Evolutionary conservation across 2,329 filamentous ascomycete species (phyloP).

Genomic region (Pyrenochaeta sp.): DNA sequence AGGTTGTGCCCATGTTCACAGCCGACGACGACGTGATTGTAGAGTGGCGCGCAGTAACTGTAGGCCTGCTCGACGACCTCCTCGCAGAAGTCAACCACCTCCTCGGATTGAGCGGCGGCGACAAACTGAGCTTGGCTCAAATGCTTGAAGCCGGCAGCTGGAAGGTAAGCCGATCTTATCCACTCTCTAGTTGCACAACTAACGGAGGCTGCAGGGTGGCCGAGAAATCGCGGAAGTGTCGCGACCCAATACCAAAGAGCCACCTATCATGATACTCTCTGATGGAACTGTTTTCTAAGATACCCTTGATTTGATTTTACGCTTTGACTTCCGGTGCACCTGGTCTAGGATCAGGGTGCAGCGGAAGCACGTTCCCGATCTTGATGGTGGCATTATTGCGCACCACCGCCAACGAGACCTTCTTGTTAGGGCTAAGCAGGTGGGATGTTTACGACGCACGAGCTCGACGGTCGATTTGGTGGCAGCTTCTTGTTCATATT

Average conservation of each 20-base stretch:
- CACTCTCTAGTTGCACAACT: constrained; percentile 10
- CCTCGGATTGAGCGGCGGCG: constrained; percentile 72
- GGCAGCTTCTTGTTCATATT: constrained; percentile 29
- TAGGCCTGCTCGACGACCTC: constrained; percentile 76
- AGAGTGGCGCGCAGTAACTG: constrained; percentile 78
- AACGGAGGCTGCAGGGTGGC: constrained; percentile 69
- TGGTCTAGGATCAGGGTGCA: constrained; percentile 17
- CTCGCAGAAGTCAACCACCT: constrained; percentile 72
- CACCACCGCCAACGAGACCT: constrained; percentile 14
- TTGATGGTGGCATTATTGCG: constrained; percentile 10
- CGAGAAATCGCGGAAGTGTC: constrained; percentile 96
- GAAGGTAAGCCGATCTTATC: constrained; percentile 72
- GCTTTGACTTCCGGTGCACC: constrained; percentile 33
- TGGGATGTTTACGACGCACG: constrained; percentile 31
- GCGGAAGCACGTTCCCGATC: constrained; percentile 24
- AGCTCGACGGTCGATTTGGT: constrained; percentile 36
- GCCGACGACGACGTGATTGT: constrained; percentile 80
- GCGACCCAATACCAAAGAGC: constrained; percentile 93
- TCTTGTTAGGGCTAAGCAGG: constrained; percentile 24
- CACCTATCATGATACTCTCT: constrained; percentile 93
- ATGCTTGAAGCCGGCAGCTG: constrained; percentile 95
- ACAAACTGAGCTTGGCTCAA: constrained; percentile 80
- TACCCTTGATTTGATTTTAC: constrained; percentile 47
- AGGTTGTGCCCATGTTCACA: constrained; percentile 76
- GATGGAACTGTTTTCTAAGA: constrained; percentile 93